Evolutionary conservation across 2,329 filamentous ascomycete genomes (phyloP).

Genomic region (Diaporthe ilicicola): DNA sequence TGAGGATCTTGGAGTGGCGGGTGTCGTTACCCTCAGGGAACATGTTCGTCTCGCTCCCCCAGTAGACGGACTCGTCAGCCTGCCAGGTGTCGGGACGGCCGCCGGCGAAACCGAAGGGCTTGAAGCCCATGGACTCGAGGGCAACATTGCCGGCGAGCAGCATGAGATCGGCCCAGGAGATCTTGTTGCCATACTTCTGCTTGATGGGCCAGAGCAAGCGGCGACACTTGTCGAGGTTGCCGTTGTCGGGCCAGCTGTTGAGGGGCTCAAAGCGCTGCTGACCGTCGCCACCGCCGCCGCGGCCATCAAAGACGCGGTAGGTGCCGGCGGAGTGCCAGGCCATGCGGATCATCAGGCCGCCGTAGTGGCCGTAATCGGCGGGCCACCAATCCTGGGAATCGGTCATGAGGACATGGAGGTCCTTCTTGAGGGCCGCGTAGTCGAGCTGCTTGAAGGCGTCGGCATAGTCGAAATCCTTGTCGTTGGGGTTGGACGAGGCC

Average conservation of each 20-base stretch:
- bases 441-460: slow-evolving; percentile 77
- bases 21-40: slow-evolving; percentile 70
- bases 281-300: slow-evolving; percentile 76
- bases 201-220: slow-evolving; percentile 81
- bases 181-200: slow-evolving; percentile 81
- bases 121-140: slow-evolving; percentile 76
- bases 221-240: slow-evolving; percentile 78
- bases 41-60: slow-evolving; percentile 78
- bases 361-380: slow-evolving; percentile 83
- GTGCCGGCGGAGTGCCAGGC: slow-evolving; percentile 84
- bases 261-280: slow-evolving; percentile 83
- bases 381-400: slow-evolving; percentile 85
- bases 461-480: slow-evolving; percentile 75
- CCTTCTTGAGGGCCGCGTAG: slow-evolving; percentile 77
- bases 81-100: slow-evolving; percentile 76
- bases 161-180: slow-evolving; percentile 78
- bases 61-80: slow-evolving; percentile 77
- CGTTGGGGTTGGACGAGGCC: slow-evolving; percentile 68
- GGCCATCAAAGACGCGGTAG: slow-evolving; percentile 78
- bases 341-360: slow-evolving; percentile 82
- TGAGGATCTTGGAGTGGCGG: slow-evolving; percentile 67
- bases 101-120: slow-evolving; percentile 74
- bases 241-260: slow-evolving; percentile 82
- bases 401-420: slow-evolving; percentile 75
- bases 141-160: slow-evolving; percentile 79